Percentiles rank a stretch among this genome's conserved stretches.
These are phyloP conservation scores for Colletotrichum theobromicola DNA, from an alignment of 2,329 filamentous ascomycete species.

Conservation along the genomic window DNA sequence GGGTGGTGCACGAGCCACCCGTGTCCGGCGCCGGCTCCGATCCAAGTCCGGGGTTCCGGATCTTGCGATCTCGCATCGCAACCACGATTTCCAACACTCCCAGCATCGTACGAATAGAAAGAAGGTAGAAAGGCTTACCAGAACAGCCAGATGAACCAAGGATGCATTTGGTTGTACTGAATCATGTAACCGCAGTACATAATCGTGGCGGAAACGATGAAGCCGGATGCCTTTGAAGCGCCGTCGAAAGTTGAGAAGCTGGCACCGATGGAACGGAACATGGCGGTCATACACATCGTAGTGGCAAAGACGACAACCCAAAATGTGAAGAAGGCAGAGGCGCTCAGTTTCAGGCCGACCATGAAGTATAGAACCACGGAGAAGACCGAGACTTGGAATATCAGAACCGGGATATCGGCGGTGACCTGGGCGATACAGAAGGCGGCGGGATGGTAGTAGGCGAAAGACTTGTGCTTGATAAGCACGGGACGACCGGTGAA, in stretches of 20 bases:
- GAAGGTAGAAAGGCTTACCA: slow-evolving; percentile 34
- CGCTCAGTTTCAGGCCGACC: slow-evolving; percentile 58
- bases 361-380: slow-evolving; percentile 68
- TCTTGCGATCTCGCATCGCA: no score
- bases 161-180: slow-evolving; percentile 64
- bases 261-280: slow-evolving; percentile 63
- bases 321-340: slow-evolving; percentile 65
- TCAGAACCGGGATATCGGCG: slow-evolving; percentile 59
- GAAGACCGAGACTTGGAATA: slow-evolving; percentile 65
- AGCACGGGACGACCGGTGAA: slow-evolving; percentile 65
- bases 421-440: slow-evolving; percentile 63
- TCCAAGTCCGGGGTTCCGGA: no score
- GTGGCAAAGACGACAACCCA: slow-evolving; percentile 58
- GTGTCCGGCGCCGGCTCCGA: not conserved
- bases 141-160: slow-evolving; percentile 68
- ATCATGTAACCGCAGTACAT: slow-evolving; percentile 72
- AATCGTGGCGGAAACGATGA: slow-evolving; percentile 54
- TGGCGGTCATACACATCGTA: slow-evolving; percentile 63
- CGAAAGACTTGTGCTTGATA: slow-evolving; percentile 63
- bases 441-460: slow-evolving; percentile 61
- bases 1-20: not conserved
- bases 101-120: not conserved
- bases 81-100: not conserved
- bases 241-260: slow-evolving; percentile 61
- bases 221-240: slow-evolving; percentile 62